Base-by-base conservation (phyloP, 176 grass and related monocot genomes). In the Carex littledalei region DNA sequence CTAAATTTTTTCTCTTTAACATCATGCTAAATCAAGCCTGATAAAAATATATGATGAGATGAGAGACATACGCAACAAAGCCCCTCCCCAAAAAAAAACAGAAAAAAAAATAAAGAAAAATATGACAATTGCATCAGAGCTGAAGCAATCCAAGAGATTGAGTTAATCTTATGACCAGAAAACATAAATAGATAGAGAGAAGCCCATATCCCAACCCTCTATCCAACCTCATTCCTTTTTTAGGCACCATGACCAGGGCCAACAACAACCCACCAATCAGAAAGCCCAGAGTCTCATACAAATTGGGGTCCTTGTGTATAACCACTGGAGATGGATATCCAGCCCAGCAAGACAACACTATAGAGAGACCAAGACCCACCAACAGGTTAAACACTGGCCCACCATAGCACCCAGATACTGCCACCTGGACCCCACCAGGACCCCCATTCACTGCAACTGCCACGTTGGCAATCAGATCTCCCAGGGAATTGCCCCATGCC, bases 401-500 rank as follows among this genome's bases (percentile, higher is more conserved):
- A 22, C 88, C 91, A 69, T 93, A 97, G 82, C 91, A 93, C 2
- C 86, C 91, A 2, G 91, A 83, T 1, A 97, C 68, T 13, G 91
- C 91, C 81, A 87, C 70, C 78, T 97, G 94, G 12, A 65, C 84
- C 39, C 85, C 91, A 63, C 63, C 72, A 22, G 53, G 21, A 8
- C 87, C 64, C 39, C 81, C 87, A 26, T 72, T 71, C 72, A 83
- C 9, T 26, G 94, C 94, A 66, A 97, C 86, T 20, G 87, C 86
- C 71, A 90, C 62, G 87, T 91, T 89, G 1, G 94, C 35, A n/a
- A 92, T 63, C 7, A 97, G 81, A 65, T 94, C 91, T 15, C 90
- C 90, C 16, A 97, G 13, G 5, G 94, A 97, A 78, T 97, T 94
- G 6, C 94, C 91, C 91, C 91, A 97, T 9, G 94, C 91, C 0